Evolutionary conservation across 2,329 filamentous ascomycete genomes (phyloP).

Genomic region (Exophiala viscosa): DNA sequence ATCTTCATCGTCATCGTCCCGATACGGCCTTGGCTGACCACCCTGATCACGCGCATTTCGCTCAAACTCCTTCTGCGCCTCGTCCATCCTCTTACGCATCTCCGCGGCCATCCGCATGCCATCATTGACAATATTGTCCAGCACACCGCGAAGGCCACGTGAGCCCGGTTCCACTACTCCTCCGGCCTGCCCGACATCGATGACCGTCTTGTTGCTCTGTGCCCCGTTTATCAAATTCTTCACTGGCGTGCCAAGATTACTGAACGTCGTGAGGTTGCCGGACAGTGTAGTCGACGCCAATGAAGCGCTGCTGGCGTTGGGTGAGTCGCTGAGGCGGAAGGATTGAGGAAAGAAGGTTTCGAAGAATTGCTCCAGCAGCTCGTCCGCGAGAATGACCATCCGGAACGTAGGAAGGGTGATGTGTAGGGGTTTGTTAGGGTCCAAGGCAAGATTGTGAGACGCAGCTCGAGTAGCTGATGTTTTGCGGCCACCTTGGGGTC

Average conservation of each 20-base stretch:
- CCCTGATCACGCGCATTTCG: constrained; percentile 68
- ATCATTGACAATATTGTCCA: constrained; percentile 96
- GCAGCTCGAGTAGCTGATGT: constrained; percentile 43
- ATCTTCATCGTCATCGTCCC: constrained; percentile 47
- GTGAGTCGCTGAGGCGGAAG: constrained; percentile 75
- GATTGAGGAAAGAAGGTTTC: constrained; percentile 92
- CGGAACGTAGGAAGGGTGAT: constrained; percentile 97
- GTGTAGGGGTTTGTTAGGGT: constrained; percentile 87
- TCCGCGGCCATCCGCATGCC: constrained; percentile 95
- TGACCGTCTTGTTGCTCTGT: constrained; percentile 30
- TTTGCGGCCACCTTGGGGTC: constrained; percentile 1
- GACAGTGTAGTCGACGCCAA: constrained; percentile 44
- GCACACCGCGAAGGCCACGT: constrained; percentile 80
- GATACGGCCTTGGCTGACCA: constrained; percentile 33
- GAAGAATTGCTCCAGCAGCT: constrained; percentile 94
- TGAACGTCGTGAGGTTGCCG: constrained; percentile 80
- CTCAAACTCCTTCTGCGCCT: constrained; percentile 88
- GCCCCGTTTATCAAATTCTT: constrained; percentile 38
- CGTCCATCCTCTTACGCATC: constrained; percentile 87
- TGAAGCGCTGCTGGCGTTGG: constrained; percentile 42
- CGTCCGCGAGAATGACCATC: constrained; percentile 96
- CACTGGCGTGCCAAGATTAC: constrained; percentile 60
- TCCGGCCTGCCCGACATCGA: constrained; percentile 43
- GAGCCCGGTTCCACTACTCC: constrained; percentile 62
- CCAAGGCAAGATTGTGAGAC: constrained; percentile 80